These are phyloP conservation scores for Arachnomyces sp. DNA, from an alignment of 2,329 filamentous ascomycete genomes.

Conservation along the genomic window DNA sequence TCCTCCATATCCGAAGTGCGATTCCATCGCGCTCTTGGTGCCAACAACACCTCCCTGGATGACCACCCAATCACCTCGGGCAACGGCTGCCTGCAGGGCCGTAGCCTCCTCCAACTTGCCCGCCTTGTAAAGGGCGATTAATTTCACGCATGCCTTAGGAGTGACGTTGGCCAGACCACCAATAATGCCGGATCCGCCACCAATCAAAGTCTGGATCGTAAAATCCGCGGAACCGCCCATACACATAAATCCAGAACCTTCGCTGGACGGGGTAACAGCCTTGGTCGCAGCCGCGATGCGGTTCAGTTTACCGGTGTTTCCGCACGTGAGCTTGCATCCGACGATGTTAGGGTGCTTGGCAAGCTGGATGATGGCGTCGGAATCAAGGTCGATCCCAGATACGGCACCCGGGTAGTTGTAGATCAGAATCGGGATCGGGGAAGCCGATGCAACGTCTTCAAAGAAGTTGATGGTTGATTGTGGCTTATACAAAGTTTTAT, in stretches of 20 bases:
- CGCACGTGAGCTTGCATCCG: constrained; percentile 65
- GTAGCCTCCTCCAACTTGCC: constrained; percentile 55
- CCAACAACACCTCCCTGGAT: constrained; percentile 63
- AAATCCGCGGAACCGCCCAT: constrained; percentile 69
- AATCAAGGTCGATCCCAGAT: constrained; percentile 60
- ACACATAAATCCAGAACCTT: constrained; percentile 62
- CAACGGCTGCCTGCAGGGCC: constrained; percentile 58
- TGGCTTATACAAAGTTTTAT: constrained; percentile 58
- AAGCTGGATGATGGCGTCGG: constrained; percentile 54
- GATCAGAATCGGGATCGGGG: constrained; percentile 57
- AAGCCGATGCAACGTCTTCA: constrained; percentile 53
- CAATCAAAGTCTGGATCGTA: constrained; percentile 61
- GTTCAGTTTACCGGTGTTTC: constrained; percentile 65
- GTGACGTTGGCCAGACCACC: constrained; percentile 65
- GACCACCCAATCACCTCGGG: constrained; percentile 61
- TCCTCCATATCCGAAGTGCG: constrained; percentile 59
- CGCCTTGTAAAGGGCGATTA: constrained; percentile 53
- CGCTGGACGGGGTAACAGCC: constrained; percentile 27
- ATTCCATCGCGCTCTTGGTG: constrained; percentile 58
- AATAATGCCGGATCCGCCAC: constrained; percentile 64
- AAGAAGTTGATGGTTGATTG: constrained; percentile 58
- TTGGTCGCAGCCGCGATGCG: constrained; percentile 48
- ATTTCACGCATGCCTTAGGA: constrained; percentile 56
- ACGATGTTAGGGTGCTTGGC: constrained; percentile 58
- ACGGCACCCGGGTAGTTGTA: constrained; percentile 67